Percentiles rank a stretch among this genome's conserved stretches.
These are phyloP conservation scores for Jacaranda copaia DNA, from an alignment of 257 asterid species.

Conservation along the genomic window DNA sequence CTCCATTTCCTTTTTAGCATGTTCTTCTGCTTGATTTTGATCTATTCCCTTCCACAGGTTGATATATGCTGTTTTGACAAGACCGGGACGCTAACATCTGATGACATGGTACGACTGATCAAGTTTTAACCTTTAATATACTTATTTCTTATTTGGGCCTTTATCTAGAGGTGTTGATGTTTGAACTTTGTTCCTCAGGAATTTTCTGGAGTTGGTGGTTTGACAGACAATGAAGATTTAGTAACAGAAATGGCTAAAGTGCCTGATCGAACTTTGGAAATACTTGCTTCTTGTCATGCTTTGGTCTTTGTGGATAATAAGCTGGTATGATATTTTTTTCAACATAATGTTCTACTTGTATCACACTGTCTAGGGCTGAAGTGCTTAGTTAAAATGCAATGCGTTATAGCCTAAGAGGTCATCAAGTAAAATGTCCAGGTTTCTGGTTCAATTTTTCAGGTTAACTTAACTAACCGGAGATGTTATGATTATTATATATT, in stretches of 20 bases:
- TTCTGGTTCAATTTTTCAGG: neutral
- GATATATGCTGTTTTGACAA: conserved; percentile 99
- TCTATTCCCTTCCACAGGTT: conserved; percentile 64
- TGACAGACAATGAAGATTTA: conserved; percentile 74
- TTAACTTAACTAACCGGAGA: neutral
- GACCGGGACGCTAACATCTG: conserved; percentile 97
- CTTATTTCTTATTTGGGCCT: conserved; percentile 36
- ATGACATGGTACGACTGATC: conserved; percentile 85
- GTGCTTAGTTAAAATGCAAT: conserved; percentile 19
- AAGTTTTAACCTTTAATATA: conserved; percentile 16
- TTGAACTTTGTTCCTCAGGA: conserved; percentile 60
- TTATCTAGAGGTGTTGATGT: conserved; percentile 17
- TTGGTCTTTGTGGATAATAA: conserved; percentile 97
- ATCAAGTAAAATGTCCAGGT: conserved; percentile 12
- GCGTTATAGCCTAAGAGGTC: conserved; percentile 7
- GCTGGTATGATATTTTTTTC: conserved; percentile 63
- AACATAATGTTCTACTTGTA: neutral
- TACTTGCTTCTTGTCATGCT: conserved; percentile 98
- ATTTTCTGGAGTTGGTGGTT: conserved; percentile 95
- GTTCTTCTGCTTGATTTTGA: conserved; percentile 30
- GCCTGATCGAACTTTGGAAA: conserved; percentile 74
- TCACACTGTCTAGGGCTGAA: neutral
- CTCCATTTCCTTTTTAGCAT: conserved; percentile 14
- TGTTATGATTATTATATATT: conserved; percentile 1
- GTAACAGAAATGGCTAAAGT: conserved; percentile 75